A percentile compares a stretch with the other conserved stretches of the same genome.
phyloP scores from a whole-genome alignment of 139 green algal species.

The Chlorella sp. region DNA sequence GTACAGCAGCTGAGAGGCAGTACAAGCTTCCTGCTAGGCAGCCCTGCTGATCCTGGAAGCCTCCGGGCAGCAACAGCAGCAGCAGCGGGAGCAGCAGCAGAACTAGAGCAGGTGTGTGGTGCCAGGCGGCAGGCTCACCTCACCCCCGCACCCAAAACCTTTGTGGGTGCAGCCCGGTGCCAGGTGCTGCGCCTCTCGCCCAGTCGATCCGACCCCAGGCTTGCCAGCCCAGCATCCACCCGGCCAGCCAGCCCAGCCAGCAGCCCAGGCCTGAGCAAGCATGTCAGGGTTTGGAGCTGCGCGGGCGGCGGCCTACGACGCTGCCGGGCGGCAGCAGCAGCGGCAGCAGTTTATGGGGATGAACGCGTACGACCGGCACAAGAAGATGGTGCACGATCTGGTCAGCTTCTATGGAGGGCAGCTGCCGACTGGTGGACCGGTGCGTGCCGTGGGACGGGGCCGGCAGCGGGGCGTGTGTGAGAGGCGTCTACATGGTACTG shows the following conservation, averaged over 20 bases:
- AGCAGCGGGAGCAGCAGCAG: not conserved
- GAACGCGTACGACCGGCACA: slow-evolving; percentile 69
- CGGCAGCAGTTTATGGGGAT: slow-evolving; percentile 57
- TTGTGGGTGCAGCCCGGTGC: not conserved
- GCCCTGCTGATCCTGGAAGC: not conserved
- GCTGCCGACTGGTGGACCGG: not conserved
- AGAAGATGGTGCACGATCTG: slow-evolving; percentile 62
- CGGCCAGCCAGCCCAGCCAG: not conserved
- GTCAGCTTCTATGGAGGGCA: slow-evolving; percentile 47
- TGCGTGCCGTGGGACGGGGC: not conserved
- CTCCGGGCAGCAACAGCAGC: not conserved
- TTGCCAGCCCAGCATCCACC: not conserved
- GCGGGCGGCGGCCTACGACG: slow-evolving; percentile 14
- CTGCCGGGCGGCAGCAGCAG: slow-evolving; percentile 37
- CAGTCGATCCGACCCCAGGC: too few species aligned
- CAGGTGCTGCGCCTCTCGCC: not conserved
- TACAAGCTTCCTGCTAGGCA: too few species aligned
- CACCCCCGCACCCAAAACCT: not conserved
- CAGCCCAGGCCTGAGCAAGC: not conserved
- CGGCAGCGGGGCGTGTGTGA: not conserved
- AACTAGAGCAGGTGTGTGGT: not conserved
- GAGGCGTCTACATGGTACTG: too few species aligned
- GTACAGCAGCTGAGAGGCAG: too few species aligned
- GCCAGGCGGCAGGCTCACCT: not conserved
- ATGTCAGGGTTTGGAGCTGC: slow-evolving; percentile 31